phyloP scores from a whole-genome alignment of 2,329 filamentous ascomycete species.

The Trichoderma sp. region DNA sequence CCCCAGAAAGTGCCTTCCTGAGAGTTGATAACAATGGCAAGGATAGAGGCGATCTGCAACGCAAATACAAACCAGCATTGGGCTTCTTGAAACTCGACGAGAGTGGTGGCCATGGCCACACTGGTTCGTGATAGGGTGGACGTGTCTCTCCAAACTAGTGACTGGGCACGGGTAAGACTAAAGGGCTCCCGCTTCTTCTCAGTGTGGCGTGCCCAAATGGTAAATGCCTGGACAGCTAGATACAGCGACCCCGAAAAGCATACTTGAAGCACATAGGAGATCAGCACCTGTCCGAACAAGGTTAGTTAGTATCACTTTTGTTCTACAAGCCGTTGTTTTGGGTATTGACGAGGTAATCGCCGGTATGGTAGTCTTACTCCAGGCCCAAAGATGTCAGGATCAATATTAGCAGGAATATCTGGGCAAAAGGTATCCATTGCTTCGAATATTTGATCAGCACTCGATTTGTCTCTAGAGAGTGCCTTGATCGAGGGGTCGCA shows the following conservation, averaged over 20 bases:
- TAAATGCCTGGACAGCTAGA: conserved; percentile 37
- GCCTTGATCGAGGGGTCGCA: conserved; percentile 32
- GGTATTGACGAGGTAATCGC: not conserved
- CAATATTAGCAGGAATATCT: conserved; percentile 37
- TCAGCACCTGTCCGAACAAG: conserved; percentile 33
- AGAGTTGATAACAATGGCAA: conserved; percentile 41
- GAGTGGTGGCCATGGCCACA: conserved; percentile 40
- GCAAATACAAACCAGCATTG: conserved; percentile 42
- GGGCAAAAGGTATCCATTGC: conserved; percentile 39
- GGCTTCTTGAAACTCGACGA: conserved; percentile 42
- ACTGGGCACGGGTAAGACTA: conserved; percentile 36
- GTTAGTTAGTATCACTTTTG: conserved; percentile 17
- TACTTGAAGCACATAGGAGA: conserved; percentile 40
- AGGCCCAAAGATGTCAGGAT: conserved; percentile 41
- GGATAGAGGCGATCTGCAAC: conserved; percentile 41
- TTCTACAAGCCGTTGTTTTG: not conserved
- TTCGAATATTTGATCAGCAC: conserved; percentile 32
- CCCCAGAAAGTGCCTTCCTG: conserved; percentile 42
- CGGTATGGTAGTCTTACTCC: conserved; percentile 30
- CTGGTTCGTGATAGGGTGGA: conserved; percentile 38
- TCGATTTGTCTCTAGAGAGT: conserved; percentile 29
- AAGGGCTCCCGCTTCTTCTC: conserved; percentile 29
- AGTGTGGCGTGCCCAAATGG: conserved; percentile 35
- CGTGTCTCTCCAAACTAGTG: conserved; percentile 39
- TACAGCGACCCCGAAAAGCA: conserved; percentile 37